Evolutionary conservation across 352 stramenopile species (phyloP), one percentile per base, ranked within the genome.

Genomic region (Globisporangium okanoganense): DNA sequence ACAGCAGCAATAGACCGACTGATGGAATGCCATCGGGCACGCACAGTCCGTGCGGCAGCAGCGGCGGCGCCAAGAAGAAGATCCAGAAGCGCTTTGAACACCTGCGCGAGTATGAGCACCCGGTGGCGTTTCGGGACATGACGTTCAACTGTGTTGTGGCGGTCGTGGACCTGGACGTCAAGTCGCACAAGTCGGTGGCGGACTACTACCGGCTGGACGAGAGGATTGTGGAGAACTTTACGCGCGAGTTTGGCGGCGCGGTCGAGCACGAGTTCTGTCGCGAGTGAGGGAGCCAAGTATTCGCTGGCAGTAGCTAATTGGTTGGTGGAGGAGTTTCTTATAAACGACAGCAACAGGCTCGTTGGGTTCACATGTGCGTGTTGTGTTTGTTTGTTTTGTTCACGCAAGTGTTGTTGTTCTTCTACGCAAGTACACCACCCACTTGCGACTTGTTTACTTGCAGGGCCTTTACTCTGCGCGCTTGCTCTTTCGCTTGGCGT

Each of bases 121-220:
- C 68, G 3, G 62, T 90, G 5, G 64, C 66, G 45, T 90, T 89
- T 51, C 72, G 79, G 16, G 72, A 87, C 62, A 69, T 89, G 70
- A 71, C 68, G 56, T 94, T 90, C 63, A 74, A 90, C 51, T 93
- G 79, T 61, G 82, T 92, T 20, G 75, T 94, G 51, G 86, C 84
- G 0, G 82, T 96, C 54, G 86, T 95, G 49, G 85, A 96, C 56
- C 60, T 96, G 52, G 86, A 96, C 58, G 75, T 90, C 63, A 96
- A 95, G 71, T 88, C 82, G 49, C 82, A 94, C 78, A 94, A 94
- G 65, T 90, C 84, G 10, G 76, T 96, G 47, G 74, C 78, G 38
- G 78, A 91, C 62, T 96, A 94, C 69, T 90, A 85, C 63, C 73
- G 74, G 6, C 66, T 94, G 22, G 87, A 96, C 65, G 72, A 91